A percentile compares a stretch with the other conserved stretches of the same genome.
Conservation (phyloP, 2,329 filamentous ascomycete genomes). For the Phialocephala sp. region DNA sequence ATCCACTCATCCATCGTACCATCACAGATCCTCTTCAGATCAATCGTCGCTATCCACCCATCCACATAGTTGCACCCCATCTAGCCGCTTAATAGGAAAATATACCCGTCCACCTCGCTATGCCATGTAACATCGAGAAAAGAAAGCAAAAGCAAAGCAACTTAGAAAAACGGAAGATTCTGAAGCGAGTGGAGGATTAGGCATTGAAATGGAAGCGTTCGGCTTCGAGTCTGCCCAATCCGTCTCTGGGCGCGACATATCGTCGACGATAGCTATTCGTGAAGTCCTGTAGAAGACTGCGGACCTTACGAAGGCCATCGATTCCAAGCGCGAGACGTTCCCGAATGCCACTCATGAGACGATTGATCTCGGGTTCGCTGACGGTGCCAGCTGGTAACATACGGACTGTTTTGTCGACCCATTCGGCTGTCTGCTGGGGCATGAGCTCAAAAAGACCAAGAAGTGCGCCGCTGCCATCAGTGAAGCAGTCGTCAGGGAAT, state of each 20-base stretch:
- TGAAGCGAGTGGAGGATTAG: conserved; percentile 27
- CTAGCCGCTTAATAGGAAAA: conserved; percentile 15
- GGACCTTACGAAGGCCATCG: conserved; percentile 73
- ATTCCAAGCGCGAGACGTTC: conserved; percentile 73
- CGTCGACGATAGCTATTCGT: conserved; percentile 91
- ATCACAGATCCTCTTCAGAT: conserved; percentile 1
- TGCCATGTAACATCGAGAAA: conserved; percentile 30
- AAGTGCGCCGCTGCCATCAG: conserved; percentile 91
- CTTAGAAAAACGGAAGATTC: background rate
- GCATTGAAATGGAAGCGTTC: conserved; percentile 78
- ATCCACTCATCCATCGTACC: conserved; percentile 5
- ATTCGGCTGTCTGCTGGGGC: conserved; percentile 77
- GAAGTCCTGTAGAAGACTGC: conserved; percentile 90
- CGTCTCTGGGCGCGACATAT: conserved; percentile 94
- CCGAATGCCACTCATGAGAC: conserved; percentile 79
- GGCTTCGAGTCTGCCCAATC: conserved; percentile 85
- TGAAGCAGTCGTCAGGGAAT: conserved; percentile 94
- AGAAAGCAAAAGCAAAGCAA: conserved; percentile 13
- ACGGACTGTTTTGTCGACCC: conserved; percentile 83
- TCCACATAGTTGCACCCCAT: background rate
- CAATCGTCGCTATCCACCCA: conserved; percentile 13
- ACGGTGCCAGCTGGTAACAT: conserved; percentile 85
- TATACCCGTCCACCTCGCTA: conserved; percentile 28
- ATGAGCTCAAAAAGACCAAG: conserved; percentile 87
- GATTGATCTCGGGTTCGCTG: conserved; percentile 78